These are phyloP conservation scores for Sclerotinia minor DNA, from an alignment of 2,329 filamentous ascomycete species.

Conservation along the genomic window DNA sequence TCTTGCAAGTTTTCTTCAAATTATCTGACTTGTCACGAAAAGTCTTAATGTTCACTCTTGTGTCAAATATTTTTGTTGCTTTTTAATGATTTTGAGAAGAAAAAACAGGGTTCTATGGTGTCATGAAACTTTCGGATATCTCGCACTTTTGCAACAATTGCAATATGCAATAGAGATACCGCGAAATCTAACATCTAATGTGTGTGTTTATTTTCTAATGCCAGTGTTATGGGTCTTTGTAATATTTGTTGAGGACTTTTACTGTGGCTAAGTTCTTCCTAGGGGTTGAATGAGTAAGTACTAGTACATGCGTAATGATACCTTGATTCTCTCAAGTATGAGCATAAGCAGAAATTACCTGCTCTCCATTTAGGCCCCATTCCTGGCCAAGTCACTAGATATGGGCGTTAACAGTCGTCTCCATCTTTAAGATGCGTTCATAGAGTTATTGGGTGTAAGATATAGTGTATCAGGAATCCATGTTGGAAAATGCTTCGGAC, in stretches of 20 bases:
- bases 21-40: not conserved
- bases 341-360: not conserved
- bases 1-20: too few relatives aligned
- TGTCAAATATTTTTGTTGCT: not conserved
- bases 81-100: not conserved
- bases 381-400: not conserved
- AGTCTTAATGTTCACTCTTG: not conserved
- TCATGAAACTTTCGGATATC: not conserved
- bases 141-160: not conserved
- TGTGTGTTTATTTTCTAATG: too few relatives aligned
- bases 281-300: too few relatives aligned
- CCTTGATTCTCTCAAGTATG: not conserved
- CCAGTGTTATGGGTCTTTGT: too few relatives aligned
- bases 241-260: too few relatives aligned
- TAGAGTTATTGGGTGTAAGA: too few relatives aligned
- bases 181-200: too few relatives aligned
- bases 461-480: too few relatives aligned
- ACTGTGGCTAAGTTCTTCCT: too few relatives aligned
- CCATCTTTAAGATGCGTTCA: too few relatives aligned
- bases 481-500: too few relatives aligned
- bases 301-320: too few relatives aligned
- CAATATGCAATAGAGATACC: not conserved
- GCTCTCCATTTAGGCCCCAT: not conserved
- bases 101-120: rapidly evolving
- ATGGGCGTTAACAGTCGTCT: not conserved